These are phyloP conservation scores for Peterozyma xylosa DNA, from an alignment of 805 yeast species.

Conservation along the genomic window DNA sequence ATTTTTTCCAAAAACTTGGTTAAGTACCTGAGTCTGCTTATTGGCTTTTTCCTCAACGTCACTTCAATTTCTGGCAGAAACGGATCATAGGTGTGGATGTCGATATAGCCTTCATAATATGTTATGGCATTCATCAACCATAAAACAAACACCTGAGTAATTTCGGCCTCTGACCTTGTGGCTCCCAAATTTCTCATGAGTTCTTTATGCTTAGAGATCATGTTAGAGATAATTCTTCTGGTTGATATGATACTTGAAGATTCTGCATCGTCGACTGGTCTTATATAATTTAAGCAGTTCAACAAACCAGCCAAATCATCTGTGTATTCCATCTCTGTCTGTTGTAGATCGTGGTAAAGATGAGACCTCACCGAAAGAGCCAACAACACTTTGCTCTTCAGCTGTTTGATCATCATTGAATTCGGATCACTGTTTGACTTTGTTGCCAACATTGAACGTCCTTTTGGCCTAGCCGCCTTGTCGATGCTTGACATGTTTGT, in stretches of 20 bases:
- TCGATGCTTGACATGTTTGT: too few relatives aligned
- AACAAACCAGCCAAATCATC: background rate
- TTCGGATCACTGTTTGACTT: too few relatives aligned
- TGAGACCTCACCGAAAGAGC: background rate
- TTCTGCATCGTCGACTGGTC: slow-evolving; percentile 1
- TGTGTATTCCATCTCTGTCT: background rate
- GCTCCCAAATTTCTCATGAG: slow-evolving; percentile 1
- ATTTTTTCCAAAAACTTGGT: slow-evolving; percentile 15
- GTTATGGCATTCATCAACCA: slow-evolving; percentile 9
- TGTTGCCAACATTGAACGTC: too few relatives aligned
- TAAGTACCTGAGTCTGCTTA: slow-evolving; percentile 20
- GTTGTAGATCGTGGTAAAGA: background rate
- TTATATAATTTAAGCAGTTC: background rate
- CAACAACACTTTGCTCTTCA: background rate
- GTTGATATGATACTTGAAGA: slow-evolving; percentile 2
- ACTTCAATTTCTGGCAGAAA: slow-evolving; percentile 19
- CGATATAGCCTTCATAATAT: slow-evolving; percentile 15
- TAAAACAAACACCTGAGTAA: slow-evolving; percentile 1
- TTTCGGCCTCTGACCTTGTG: background rate
- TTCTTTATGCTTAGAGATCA: background rate
- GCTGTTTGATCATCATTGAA: background rate
- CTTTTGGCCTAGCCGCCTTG: too few relatives aligned
- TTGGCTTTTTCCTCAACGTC: slow-evolving; percentile 21
- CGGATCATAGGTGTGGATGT: slow-evolving; percentile 13
- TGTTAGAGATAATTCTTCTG: background rate